Conservation (phyloP, 345 rosid genomes). For the Rhizophora mangle region DNA sequence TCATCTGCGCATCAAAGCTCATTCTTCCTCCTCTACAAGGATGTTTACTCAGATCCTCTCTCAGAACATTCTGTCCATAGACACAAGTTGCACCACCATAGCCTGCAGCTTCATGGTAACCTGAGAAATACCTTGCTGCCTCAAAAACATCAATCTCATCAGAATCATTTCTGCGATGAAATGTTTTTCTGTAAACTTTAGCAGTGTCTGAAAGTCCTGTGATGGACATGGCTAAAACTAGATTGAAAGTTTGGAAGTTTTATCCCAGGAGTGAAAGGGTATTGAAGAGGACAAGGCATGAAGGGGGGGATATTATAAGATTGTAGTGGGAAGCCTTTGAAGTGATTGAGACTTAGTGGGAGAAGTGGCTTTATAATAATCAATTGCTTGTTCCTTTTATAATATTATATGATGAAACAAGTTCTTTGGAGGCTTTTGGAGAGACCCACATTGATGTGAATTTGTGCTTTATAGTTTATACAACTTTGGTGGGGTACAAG, state of each 20-base stretch:
- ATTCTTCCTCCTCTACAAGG: conserved; percentile 50
- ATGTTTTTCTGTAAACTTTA: conserved; percentile 42
- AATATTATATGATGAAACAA: conserved; percentile 36
- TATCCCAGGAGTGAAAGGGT: conserved; percentile 15
- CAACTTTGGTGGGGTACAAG: conserved; percentile 26
- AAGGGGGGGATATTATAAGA: conserved; percentile 8
- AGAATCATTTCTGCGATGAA: conserved; percentile 54
- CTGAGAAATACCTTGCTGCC: conserved; percentile 77
- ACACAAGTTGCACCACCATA: conserved; percentile 19
- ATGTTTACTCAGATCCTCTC: conserved; percentile 42
- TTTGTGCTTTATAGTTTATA: neutral
- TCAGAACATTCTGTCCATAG: conserved; percentile 38
- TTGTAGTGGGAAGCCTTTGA: conserved; percentile 24
- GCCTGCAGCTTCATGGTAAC: conserved; percentile 15
- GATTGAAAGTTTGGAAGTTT: conserved; percentile 20
- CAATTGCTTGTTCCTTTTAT: conserved; percentile 21
- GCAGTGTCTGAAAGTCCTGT: conserved; percentile 51
- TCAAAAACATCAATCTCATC: conserved; percentile 90
- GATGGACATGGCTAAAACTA: conserved; percentile 50
- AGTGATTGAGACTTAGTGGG: conserved; percentile 56
- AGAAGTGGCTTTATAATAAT: conserved; percentile 33
- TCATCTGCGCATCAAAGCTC: conserved; percentile 61
- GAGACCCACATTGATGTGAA: conserved; percentile 32
- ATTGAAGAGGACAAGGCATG: neutral
- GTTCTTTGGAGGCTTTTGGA: conserved; percentile 32